Conservation (phyloP, 306 rosid species). For the Prunus mume region DNA sequence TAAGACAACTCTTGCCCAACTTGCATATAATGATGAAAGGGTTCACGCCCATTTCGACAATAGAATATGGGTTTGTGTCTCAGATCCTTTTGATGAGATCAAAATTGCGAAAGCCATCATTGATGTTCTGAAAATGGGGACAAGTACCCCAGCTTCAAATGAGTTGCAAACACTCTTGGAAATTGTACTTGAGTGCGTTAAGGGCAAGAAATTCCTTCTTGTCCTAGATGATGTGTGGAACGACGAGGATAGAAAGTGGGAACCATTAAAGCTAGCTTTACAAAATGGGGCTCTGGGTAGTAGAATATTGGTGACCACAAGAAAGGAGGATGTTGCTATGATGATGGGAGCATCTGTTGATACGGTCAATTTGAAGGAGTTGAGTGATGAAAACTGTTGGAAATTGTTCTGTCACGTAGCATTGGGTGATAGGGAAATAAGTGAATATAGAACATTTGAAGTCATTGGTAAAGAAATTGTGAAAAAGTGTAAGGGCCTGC, state of each 20-base stretch:
- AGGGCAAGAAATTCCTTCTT: background rate
- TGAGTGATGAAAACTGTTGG: slow-evolving; percentile 14
- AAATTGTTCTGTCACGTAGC: background rate
- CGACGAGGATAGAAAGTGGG: slow-evolving; percentile 1
- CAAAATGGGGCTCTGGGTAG: slow-evolving; percentile 8
- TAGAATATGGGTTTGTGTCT: slow-evolving; percentile 23
- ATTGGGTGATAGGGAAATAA: background rate
- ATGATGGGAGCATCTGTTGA: background rate
- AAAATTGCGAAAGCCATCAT: slow-evolving; percentile 8
- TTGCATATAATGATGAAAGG: slow-evolving; percentile 12
- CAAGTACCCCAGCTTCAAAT: background rate
- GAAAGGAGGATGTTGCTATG: background rate
- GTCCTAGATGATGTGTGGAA: slow-evolving; percentile 10
- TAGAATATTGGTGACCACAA: slow-evolving; percentile 6
- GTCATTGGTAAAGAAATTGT: slow-evolving; percentile 9
- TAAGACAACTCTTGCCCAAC: slow-evolving; percentile 16
- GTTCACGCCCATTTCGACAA: background rate
- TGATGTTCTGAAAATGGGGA: background rate
- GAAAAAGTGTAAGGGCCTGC: slow-evolving; percentile 6
- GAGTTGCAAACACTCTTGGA: background rate
- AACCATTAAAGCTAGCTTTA: background rate
- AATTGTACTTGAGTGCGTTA: background rate
- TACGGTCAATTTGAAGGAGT: background rate
- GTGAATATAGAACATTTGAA: background rate
- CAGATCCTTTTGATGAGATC: slow-evolving; percentile 20